Conservation (phyloP, 108 stramenopile genomes). For the Cyclotella choctawhatcheeana region DNA sequence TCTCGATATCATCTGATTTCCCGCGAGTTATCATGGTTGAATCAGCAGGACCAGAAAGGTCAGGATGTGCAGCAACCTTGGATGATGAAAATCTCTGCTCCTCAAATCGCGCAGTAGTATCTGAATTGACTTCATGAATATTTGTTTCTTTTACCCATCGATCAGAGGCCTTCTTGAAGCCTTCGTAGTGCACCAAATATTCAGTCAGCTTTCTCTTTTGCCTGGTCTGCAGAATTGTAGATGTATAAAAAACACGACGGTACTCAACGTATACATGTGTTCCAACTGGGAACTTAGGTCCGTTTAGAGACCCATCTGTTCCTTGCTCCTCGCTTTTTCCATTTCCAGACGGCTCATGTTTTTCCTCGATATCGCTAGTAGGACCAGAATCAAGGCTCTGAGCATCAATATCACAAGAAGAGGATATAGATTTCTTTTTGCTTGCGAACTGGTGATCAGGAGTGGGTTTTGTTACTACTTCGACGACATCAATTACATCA, state of each 20-base stretch:
- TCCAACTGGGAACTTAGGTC: constrained; percentile 43
- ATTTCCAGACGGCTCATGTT: background rate
- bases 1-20: background rate
- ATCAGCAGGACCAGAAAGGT: constrained; percentile 3
- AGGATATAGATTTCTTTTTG: too few species aligned
- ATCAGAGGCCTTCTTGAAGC: constrained; percentile 55
- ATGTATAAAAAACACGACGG: constrained; percentile 44
- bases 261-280: constrained; percentile 53
- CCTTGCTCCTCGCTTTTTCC: constrained; percentile 2
- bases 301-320: constrained; percentile 1
- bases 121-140: constrained; percentile 43
- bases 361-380: constrained; percentile 14
- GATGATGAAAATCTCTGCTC: constrained; percentile 35
- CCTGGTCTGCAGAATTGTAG: constrained; percentile 46
- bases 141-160: constrained; percentile 55
- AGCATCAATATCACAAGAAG: constrained; percentile 13
- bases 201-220: constrained; percentile 29
- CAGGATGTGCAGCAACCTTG: constrained; percentile 16
- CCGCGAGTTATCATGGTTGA: constrained; percentile 7
- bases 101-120: constrained; percentile 41
- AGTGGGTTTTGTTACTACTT: background rate
- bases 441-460: constrained; percentile 12
- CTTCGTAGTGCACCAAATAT: constrained; percentile 57
- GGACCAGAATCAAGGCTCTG: constrained; percentile 10
- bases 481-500: background rate